A percentile compares a stretch with the other conserved stretches of the same genome.
Conservation (phyloP, 352 stramenopile species). For the Phytophthora pseudosyringae region DNA sequence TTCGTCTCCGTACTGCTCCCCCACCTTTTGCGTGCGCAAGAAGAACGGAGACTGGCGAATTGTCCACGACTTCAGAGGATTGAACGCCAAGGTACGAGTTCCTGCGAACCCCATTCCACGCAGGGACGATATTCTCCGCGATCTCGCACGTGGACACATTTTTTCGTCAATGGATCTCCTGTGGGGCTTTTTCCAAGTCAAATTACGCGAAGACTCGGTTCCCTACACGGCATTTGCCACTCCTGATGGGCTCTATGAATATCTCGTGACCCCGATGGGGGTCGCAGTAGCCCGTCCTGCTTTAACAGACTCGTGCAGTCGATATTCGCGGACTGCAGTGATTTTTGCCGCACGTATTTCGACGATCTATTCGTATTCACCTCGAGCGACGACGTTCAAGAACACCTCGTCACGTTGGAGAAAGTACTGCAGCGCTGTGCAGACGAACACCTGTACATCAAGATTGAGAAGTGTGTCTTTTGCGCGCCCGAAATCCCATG, state of each 20-base stretch:
- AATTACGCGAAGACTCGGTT: conserved; percentile 3
- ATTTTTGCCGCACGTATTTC: not conserved
- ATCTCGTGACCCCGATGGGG: conserved; percentile 15
- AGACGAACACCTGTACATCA: not conserved
- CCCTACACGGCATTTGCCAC: conserved; percentile 15
- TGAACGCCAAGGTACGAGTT: conserved; percentile 9
- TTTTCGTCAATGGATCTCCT: conserved; percentile 13
- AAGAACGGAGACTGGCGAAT: conserved; percentile 7
- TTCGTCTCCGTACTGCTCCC: conserved; percentile 7
- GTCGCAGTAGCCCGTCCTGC: conserved; percentile 10
- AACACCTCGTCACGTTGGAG: not conserved
- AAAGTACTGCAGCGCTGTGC: not conserved
- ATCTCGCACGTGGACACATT: not conserved
- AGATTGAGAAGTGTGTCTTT: not conserved
- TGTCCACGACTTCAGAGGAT: not conserved
- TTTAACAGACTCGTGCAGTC: conserved; percentile 10
- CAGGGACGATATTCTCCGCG: conserved; percentile 11
- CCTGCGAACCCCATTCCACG: conserved; percentile 5
- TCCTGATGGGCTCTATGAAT: conserved; percentile 13
- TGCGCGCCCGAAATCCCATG: not conserved
- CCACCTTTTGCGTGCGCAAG: conserved; percentile 15
- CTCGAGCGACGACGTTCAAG: not conserved
- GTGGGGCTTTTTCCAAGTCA: conserved; percentile 19
- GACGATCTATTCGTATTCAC: not conserved
- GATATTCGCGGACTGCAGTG: not conserved